Evolutionary conservation across 2,329 filamentous ascomycete genomes (phyloP), one percentile per base, ranked within the genome.

Genomic region (Alternaria atra): DNA sequence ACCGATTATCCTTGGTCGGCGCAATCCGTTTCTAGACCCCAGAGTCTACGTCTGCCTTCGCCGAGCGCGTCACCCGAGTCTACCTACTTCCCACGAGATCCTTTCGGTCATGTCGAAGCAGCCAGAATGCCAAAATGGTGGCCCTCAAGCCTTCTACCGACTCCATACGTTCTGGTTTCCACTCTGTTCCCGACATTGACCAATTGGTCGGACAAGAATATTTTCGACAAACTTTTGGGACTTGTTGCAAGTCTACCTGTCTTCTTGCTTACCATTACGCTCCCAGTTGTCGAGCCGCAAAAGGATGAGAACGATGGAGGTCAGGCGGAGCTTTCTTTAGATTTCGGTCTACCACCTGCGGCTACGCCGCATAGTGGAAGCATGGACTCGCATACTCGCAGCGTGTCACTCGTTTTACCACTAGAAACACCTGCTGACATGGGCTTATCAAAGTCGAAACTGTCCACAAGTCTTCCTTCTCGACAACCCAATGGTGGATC

Each of bases 171-270:
- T 7, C 82, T 98, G 13, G 77, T 89, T 15, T 85, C 87, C 15
- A 94, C 91, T 0, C 80, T 99, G 0, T 97, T 98, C 68, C 95
- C 95, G 1, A 97, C 94, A 0, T 80, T 99, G 30, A 90, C 89
- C 65, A 89, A 86, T 27, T 99, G 94, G 93, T 83, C 80, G 43
- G 87, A 91, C 29, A 98, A 97, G 79, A 88, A 84, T n/a, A 78
- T 90, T n/a, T 93, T 90, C 88, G 94, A 94, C 70, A 93, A 91
- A 73, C 80, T 93, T 44, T 81, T 97, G 48, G 94, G 93, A 42
- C 71, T 95, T 10, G 85, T 96, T 37, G 94, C 94, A 7, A 90
- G 93, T n/a, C 92, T 94, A 1, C 96, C 91, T 69, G 93, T 99
- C 37, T 92, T 99, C 64, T 81, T 98, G 2, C 84, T 99, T 4